A percentile compares a stretch with the other conserved stretches of the same genome.
phyloP scores from a whole-genome alignment of 371 early-diverging fungal genomes.

The Parasitella parasitica region DNA sequence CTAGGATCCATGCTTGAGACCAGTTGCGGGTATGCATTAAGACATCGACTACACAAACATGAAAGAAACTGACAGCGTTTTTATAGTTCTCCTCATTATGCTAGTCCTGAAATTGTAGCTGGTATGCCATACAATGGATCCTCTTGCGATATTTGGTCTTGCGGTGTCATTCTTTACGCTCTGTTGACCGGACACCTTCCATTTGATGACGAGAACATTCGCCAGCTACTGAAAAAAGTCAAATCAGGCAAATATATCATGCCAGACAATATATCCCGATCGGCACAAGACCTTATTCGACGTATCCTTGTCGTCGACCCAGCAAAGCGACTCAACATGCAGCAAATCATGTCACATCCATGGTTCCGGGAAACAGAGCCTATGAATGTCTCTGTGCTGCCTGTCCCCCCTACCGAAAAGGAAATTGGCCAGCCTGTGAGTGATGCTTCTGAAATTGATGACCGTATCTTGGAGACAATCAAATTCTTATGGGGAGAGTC shows the following conservation, averaged over 20 bases:
- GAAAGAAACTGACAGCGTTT: not conserved
- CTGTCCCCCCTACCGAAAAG: constrained; percentile 42
- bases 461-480: constrained; percentile 45
- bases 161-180: constrained; percentile 78
- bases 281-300: constrained; percentile 63
- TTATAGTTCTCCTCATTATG: constrained; percentile 84
- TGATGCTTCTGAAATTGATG: constrained; percentile 42
- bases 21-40: constrained; percentile 69
- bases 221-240: constrained; percentile 73
- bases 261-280: constrained; percentile 66
- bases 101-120: constrained; percentile 91
- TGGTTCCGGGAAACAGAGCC: constrained; percentile 48
- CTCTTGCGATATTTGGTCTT: constrained; percentile 77
- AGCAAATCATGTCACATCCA: constrained; percentile 43
- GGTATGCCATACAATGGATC: constrained; percentile 75
- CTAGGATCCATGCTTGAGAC: constrained; percentile 75
- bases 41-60: too few relatives aligned
- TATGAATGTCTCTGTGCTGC: constrained; percentile 29
- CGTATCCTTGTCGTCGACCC: constrained; percentile 51
- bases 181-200: constrained; percentile 78
- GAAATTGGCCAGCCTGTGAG: constrained; percentile 43
- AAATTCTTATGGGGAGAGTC: constrained; percentile 48
- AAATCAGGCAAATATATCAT: constrained; percentile 53
- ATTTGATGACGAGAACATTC: constrained; percentile 80
- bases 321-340: constrained; percentile 43